Base-by-base conservation (phyloP, 23 red algal species). In the Cyanidioschyzon merolae region DNA sequence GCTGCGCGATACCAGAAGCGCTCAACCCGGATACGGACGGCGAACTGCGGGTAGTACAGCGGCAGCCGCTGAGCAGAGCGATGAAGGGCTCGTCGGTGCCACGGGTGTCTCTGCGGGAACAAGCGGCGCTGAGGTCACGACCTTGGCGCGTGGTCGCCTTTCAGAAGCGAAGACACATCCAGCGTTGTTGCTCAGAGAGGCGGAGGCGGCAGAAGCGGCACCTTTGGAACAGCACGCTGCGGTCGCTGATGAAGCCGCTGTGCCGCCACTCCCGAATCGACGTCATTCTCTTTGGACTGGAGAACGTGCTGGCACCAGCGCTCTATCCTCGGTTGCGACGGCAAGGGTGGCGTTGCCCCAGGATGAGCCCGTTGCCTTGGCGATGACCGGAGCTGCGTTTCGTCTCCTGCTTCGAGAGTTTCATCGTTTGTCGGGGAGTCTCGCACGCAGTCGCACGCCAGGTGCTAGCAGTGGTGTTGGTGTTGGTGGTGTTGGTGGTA, bases 311-410 rank as follows among this genome's bases (percentile, higher is more conserved):
- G 45, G 12, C 12, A 54, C 45, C 12, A 54, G 12, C 45, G 7
- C 12, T 7, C 12, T 21, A 21, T 21, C 21, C 21, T 7, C 45
- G 45, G 45, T 7, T 21, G 21, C 21, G 7, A 7, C 45, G 45
- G 45, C 45, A 15, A 7, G 7, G 45, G 21, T 32, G 16, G 2
- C 63, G 12, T 25, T 71, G 16, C 63, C 2, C 29, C 12, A 71
- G 2, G 63, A 71, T 3, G 63, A 71, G 32, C 63, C 63, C 2
- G 63, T 71, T 7, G 63, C 63, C 37, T 45, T 77, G 75, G 75
- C 41, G 31, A 40, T 77, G 39, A 77, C 75, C 37, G 75, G 75
- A n/a, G 75, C 39, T 26, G 75, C 75, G 38, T 77, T 77, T 29
- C 75, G 75, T 24, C 37, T 77, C 39, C 75, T 77, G 75, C 30